Base-by-base conservation (phyloP, 2,329 filamentous ascomycete species). In the Ophioceras dolichostomum region DNA sequence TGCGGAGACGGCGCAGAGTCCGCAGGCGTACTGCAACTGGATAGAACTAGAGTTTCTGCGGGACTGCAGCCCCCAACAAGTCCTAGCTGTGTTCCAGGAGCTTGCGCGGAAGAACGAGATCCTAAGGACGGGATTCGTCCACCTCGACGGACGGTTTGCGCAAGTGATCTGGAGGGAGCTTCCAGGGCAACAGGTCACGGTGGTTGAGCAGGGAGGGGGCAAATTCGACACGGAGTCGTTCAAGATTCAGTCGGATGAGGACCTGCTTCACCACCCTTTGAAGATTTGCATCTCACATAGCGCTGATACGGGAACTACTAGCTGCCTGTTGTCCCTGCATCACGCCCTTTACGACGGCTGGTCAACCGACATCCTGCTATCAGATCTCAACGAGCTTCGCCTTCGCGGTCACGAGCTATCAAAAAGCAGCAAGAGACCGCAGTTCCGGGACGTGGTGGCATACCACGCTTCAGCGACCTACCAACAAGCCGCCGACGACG, bases 281-380 rank as follows among this genome's bases (percentile, higher is more conserved):
- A n/a, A n/a, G n/a, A n/a, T n/a, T n/a, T n/a, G n/a, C n/a, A n/a
- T n/a, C n/a, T n/a, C n/a, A n/a, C n/a, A n/a, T n/a, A n/a, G n/a
- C n/a, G n/a, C n/a, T n/a, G n/a, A n/a, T n/a, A n/a, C n/a, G n/a
- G n/a, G n/a, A n/a, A n/a, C n/a, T n/a, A n/a, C n/a, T n/a, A n/a
- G n/a, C n/a, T 54, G 53, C 41, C 56, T 72, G 10, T 37, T 84
- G 32, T 66, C 79, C 10, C 62, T 93, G 0, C 87, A 94, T 51
- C 88, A 95, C 56, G 77, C 84, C 1, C 54, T 93, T 1, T 95
- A 94, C 50, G 88, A 95, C 55, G 88, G 87, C n/a, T 95, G 88
- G 88, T 88, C 86, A 0, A 70, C 87, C 50, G 82, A 94, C 36
- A 62, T 89, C 21, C 57, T 93, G 0, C 47, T 84, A 12, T 60